Evolutionary conservation across 306 rosid species (phyloP), one percentile per base, ranked within the genome.

Genomic region (Comarum palustre): DNA sequence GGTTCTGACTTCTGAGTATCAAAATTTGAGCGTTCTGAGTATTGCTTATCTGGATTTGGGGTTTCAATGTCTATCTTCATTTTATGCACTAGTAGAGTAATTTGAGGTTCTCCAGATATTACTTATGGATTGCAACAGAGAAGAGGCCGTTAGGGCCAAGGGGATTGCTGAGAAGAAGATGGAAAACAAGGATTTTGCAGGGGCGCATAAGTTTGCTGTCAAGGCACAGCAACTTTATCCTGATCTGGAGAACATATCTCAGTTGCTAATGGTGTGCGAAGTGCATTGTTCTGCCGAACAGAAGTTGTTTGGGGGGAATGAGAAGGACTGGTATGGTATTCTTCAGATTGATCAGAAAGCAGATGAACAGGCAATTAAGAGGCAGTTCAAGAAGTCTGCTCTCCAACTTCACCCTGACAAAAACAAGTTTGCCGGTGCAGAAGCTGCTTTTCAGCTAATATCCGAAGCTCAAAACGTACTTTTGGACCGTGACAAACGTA

Each of bases 391-490:
- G 85, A 94, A 91, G 85, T 83, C 85, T 66, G 99, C 99, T 46
- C 96, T 94, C 59, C 92, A 78, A 75, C 97, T 94, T 69, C 99
- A 94, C 86, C 99, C 99, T 19, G 99, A 94, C 82, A 94, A 94
- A 85, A 94, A 94, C 86, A 91, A 91, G 70, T 94, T 87, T 80
- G 36, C 90, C 19, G 99, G 99, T 72, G 97, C 97, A 32, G 97
- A 94, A 82, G 90, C 96, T 80, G 99, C 97, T 67, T 94, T 94
- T 78, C 91, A 89, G 92, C 85, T 94, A 78, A 86, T 94, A 46
- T 92, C 92, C 38, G 96, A 94, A 82, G 97, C 99, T 60, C 96
- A 91, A 61, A 87, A 88, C 75, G 80, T 90, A 45, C 96, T 94
- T 81, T 81, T 91, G 73, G 97, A 94, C 79, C 80, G 73, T 72